Conservation (phyloP, 805 yeast genomes). For the Maudiozyma barnettii region DNA sequence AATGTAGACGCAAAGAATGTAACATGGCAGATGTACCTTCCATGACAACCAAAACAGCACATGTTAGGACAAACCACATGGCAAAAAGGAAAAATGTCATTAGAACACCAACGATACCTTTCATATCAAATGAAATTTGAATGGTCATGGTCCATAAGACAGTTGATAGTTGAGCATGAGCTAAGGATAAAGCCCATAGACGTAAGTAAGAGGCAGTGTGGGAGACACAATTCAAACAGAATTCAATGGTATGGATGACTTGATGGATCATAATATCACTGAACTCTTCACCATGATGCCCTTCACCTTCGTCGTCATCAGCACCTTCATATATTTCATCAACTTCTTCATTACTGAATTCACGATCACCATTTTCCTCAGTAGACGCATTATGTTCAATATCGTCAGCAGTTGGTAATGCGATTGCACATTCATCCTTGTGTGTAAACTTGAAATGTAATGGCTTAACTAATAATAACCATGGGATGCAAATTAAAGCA, state of each 20-base stretch:
- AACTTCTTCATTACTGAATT: slow-evolving; percentile 17
- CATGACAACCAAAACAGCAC: slow-evolving; percentile 62
- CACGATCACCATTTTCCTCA: slow-evolving; percentile 1
- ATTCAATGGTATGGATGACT: slow-evolving; percentile 73
- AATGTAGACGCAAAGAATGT: slow-evolving; percentile 65
- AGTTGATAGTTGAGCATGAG: slow-evolving; percentile 68
- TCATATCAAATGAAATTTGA: slow-evolving; percentile 47
- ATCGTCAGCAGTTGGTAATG: slow-evolving; percentile 14
- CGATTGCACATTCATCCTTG: slow-evolving; percentile 25
- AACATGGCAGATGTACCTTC: slow-evolving; percentile 83
- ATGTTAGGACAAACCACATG: slow-evolving; percentile 67
- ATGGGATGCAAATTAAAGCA: slow-evolving; percentile 67
- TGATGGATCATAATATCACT: slow-evolving; percentile 72
- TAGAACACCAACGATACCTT: slow-evolving; percentile 46
- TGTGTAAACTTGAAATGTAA: slow-evolving; percentile 34
- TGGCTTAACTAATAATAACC: slow-evolving; percentile 62
- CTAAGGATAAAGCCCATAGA: slow-evolving; percentile 70
- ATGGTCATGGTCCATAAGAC: slow-evolving; percentile 74
- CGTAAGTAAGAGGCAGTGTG: slow-evolving; percentile 73
- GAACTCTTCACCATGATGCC: slow-evolving; percentile 39
- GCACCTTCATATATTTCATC: slow-evolving; percentile 35
- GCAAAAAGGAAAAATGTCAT: slow-evolving; percentile 56
- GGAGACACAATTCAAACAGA: slow-evolving; percentile 69
- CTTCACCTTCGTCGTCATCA: slow-evolving; percentile 36
- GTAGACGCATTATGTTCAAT: slow-evolving; percentile 1